phyloP scores from a whole-genome alignment of 192 early-diverging fungal genomes.

The Paraglomus brasilianum region DNA sequence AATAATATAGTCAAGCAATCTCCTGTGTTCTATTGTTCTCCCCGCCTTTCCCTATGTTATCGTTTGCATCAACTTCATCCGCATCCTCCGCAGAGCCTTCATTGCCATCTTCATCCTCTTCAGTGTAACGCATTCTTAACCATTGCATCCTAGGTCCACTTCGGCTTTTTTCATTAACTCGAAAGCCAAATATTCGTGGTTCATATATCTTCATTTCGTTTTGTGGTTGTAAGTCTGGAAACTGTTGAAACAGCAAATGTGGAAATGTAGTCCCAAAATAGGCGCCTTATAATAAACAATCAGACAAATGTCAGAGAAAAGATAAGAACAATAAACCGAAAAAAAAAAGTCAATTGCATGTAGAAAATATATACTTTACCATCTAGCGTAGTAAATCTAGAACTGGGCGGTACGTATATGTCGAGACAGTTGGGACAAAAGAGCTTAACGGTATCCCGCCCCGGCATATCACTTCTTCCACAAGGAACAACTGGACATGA shows the following conservation, averaged over 20 bases:
- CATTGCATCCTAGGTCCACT: constrained; percentile 90
- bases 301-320: constrained; percentile 31
- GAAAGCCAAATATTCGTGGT: constrained; percentile 92
- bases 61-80: constrained; percentile 18
- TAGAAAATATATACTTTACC: constrained; percentile 42
- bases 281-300: constrained; percentile 64
- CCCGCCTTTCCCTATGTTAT: constrained; percentile 12
- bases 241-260: constrained; percentile 86
- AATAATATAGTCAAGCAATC: no score
- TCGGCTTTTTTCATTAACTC: constrained; percentile 70
- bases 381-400: constrained; percentile 66
- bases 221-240: constrained; percentile 70
- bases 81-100: background rate
- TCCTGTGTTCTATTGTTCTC: constrained; percentile 27
- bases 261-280: constrained; percentile 97
- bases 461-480: constrained; percentile 67
- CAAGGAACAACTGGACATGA: constrained; percentile 64
- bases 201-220: constrained; percentile 62
- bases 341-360: constrained; percentile 4
- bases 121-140: constrained; percentile 60
- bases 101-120: constrained; percentile 11
- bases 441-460: constrained; percentile 67
- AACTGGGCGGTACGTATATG: constrained; percentile 72
- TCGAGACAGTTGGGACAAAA: constrained; percentile 82
- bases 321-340: background rate